Conservation (phyloP, 2,329 filamentous ascomycete species). For the Mycosphaerella arachidis region DNA sequence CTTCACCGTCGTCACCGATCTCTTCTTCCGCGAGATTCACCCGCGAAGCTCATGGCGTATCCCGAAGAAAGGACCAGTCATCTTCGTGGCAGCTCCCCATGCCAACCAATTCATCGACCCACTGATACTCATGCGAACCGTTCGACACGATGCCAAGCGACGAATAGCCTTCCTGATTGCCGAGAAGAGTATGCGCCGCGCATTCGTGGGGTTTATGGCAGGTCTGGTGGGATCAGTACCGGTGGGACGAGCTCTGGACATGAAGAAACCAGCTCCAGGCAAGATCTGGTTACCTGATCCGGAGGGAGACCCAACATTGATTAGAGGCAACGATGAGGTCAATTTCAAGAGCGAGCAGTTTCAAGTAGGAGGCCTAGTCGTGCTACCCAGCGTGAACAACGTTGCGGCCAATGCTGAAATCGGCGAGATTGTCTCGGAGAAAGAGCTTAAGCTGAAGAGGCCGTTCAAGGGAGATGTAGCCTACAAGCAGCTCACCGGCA, state of each 20-base stretch:
- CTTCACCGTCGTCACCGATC: conserved; percentile 79
- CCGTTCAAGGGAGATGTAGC: conserved; percentile 74
- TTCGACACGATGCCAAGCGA: conserved; percentile 79
- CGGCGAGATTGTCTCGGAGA: conserved; percentile 69
- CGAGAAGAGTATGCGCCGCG: conserved; percentile 87
- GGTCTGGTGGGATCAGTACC: conserved; percentile 82
- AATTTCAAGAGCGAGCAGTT: conserved; percentile 70
- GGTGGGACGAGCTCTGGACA: conserved; percentile 88
- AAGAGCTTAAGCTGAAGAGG: conserved; percentile 82
- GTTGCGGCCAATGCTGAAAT: conserved; percentile 79
- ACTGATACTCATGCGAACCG: conserved; percentile 83
- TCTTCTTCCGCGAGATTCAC: conserved; percentile 98
- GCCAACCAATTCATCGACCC: conserved; percentile 98
- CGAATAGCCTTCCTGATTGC: conserved; percentile 91
- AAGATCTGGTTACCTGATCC: conserved; percentile 86
- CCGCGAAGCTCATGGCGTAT: conserved; percentile 94
- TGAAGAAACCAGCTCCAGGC: conserved; percentile 72
- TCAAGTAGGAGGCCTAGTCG: conserved; percentile 75
- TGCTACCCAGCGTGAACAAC: conserved; percentile 79
- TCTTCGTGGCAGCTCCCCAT: conserved; percentile 95
- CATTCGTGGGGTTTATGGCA: conserved; percentile 83
- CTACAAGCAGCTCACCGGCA: conserved; percentile 73
- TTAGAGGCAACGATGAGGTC: conserved; percentile 69
- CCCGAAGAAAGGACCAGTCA: conserved; percentile 78
- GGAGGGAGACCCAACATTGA: conserved; percentile 72